Base-by-base conservation (phyloP, 257 asterid genomes). In the Avicennia marina region DNA sequence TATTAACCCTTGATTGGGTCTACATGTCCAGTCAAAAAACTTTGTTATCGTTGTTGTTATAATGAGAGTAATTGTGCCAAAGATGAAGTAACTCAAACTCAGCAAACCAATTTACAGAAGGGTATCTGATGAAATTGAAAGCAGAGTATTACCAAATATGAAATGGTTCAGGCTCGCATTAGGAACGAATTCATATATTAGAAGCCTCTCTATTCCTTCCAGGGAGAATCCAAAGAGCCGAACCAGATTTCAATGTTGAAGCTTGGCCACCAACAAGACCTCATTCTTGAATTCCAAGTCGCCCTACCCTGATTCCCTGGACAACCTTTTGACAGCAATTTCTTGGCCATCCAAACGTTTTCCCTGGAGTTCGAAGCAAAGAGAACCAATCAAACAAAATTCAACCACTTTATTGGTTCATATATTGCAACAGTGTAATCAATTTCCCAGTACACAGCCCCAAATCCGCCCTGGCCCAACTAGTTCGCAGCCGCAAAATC, bases 161-260 rank as follows among this genome's bases (percentile, higher is more conserved):
- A 58, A 66, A 8, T 1, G 47, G 43, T 77, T 72, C 1, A 72
- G 69, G 53, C 79, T 77, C 9, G 39, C 56, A 36, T 72, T 72
- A 32, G 26, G 20, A n/a, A 70, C 51, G 1, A 50, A 70, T 32
- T 75, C 77, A 36, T 66, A 75, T 0, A 70, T 13, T 0, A 70
- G 64, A 11, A 70, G 32, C 55, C 48, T 75, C 53, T 70, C 74
- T 0, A 0, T 20, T 36, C 65, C 50, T 48, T 69, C 34, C 0
- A 64, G 4, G 12, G 56, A 65, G 57, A 73, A 73, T n/a, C n/a
- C n/a, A n/a, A n/a, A n/a, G n/a, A n/a, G n/a, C n/a, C n/a, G n/a
- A n/a, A n/a, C n/a, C n/a, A n/a, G n/a, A n/a, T n/a, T n/a, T n/a
- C n/a, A n/a, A n/a, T n/a, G n/a, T n/a, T n/a, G n/a, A n/a, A n/a